Conservation (phyloP, 441 rosid species). For the Mallotus japonicus region DNA sequence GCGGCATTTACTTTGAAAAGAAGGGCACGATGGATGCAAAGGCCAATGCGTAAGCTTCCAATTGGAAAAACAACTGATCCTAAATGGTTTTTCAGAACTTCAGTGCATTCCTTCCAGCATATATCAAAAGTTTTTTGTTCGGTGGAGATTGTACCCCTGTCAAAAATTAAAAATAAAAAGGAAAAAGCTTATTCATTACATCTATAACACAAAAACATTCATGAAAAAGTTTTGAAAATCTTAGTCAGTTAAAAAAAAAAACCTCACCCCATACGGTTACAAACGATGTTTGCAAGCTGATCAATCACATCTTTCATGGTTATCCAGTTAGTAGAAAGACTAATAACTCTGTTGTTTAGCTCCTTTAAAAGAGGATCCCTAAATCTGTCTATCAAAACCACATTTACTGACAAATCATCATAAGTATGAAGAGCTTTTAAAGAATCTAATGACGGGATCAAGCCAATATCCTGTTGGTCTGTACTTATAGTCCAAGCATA, state of each 20-base stretch:
- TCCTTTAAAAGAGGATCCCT: slow-evolving; percentile 73
- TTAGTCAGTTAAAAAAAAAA: slow-evolving; percentile 8
- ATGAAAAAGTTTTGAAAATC: background rate
- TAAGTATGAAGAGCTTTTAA: slow-evolving; percentile 64
- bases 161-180: slow-evolving; percentile 4
- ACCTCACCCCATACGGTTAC: slow-evolving; percentile 86
- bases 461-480: slow-evolving; percentile 68
- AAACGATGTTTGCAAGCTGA: slow-evolving; percentile 81
- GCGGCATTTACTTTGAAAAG: slow-evolving; percentile 70
- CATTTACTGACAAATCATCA: slow-evolving; percentile 56
- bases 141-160: slow-evolving; percentile 58
- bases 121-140: slow-evolving; percentile 62
- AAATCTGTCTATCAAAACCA: slow-evolving; percentile 63
- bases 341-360: slow-evolving; percentile 60
- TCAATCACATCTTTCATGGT: slow-evolving; percentile 68
- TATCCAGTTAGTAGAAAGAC: slow-evolving; percentile 58
- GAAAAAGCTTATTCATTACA: slow-evolving; percentile 21
- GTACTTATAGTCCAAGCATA: slow-evolving; percentile 83
- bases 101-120: slow-evolving; percentile 68
- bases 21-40: slow-evolving; percentile 90
- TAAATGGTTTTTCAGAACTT: slow-evolving; percentile 55
- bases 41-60: slow-evolving; percentile 85
- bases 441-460: slow-evolving; percentile 78
- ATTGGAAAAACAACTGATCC: slow-evolving; percentile 79
- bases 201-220: slow-evolving; percentile 1